Evolutionary conservation across 345 rosid genomes (phyloP).

Genomic region (Gossypium mustelinum): DNA sequence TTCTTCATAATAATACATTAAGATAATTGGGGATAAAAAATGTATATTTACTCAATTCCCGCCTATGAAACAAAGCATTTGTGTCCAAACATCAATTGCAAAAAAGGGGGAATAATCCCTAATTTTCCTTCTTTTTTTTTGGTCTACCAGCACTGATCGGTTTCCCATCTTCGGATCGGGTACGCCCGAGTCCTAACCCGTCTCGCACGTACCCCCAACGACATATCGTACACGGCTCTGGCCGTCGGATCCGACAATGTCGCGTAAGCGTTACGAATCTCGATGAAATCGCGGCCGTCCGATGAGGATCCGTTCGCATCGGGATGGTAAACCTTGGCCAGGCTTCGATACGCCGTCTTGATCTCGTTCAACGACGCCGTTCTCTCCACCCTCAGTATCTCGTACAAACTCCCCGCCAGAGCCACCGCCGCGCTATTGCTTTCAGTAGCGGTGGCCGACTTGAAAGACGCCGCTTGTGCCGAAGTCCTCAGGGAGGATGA

Average conservation of each 20-base stretch:
- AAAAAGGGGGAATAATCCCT: background rate
- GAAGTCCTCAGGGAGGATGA: background rate
- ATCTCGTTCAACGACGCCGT: constrained; percentile 61
- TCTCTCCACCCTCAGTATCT: constrained; percentile 44
- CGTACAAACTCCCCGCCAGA: constrained; percentile 45
- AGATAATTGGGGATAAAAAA: background rate
- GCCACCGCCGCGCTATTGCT: background rate
- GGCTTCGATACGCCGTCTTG: constrained; percentile 59
- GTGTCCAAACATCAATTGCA: background rate
- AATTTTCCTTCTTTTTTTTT: background rate
- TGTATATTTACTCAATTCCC: background rate
- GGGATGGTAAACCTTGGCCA: constrained; percentile 64
- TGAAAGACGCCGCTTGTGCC: background rate
- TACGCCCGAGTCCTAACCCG: constrained; percentile 23
- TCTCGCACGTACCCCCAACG: constrained; percentile 31
- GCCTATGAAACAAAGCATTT: too few relatives aligned
- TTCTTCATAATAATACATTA: too few relatives aligned
- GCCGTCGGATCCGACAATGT: constrained; percentile 71
- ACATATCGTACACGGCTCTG: constrained; percentile 63
- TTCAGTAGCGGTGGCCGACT: background rate
- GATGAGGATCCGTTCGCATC: constrained; percentile 40
- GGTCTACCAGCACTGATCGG: constrained; percentile 85
- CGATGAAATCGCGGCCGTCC: constrained; percentile 58
- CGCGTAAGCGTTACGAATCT: constrained; percentile 67
- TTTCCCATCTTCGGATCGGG: constrained; percentile 73